These are phyloP conservation scores for Leccinum pachyderme DNA, from an alignment of 1,284 basidiomycete genomes.

Conservation along the genomic window DNA sequence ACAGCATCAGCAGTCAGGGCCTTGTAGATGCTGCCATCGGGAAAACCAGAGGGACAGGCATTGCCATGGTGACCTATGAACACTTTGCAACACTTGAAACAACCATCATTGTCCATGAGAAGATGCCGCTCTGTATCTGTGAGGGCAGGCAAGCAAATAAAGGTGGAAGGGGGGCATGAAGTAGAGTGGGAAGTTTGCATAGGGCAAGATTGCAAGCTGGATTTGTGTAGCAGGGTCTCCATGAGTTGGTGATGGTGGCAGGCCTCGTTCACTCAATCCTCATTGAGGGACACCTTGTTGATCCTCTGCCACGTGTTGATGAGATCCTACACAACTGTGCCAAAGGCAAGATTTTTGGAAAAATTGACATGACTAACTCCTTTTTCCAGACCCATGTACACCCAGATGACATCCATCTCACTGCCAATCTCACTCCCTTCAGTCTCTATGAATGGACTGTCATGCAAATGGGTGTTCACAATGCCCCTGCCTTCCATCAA, in stretches of 20 bases:
- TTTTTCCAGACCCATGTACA: conserved; percentile 39
- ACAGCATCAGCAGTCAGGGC: background rate
- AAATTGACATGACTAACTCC: background rate
- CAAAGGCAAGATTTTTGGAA: background rate
- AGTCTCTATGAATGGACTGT: background rate
- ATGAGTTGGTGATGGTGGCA: background rate
- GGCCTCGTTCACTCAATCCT: background rate
- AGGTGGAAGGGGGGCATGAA: background rate
- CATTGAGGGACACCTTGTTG: no score
- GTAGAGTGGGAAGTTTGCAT: background rate
- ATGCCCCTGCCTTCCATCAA: background rate
- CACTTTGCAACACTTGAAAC: conserved; percentile 13
- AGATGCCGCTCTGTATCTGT: conserved; percentile 1
- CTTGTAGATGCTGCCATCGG: background rate
- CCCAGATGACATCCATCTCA: conserved; percentile 26
- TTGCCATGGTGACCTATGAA: conserved; percentile 7
- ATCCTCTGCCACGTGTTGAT: background rate
- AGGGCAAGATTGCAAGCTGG: background rate
- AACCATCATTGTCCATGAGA: conserved; percentile 6
- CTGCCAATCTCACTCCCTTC: conserved; percentile 19
- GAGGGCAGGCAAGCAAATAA: background rate
- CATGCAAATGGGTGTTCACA: background rate
- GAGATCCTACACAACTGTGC: background rate
- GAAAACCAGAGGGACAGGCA: conserved; percentile 14
- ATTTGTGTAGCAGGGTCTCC: background rate